Evolutionary conservation across 2,329 filamentous ascomycete genomes (phyloP).

Genomic region (Pseudogymnoascus verrucosus): DNA sequence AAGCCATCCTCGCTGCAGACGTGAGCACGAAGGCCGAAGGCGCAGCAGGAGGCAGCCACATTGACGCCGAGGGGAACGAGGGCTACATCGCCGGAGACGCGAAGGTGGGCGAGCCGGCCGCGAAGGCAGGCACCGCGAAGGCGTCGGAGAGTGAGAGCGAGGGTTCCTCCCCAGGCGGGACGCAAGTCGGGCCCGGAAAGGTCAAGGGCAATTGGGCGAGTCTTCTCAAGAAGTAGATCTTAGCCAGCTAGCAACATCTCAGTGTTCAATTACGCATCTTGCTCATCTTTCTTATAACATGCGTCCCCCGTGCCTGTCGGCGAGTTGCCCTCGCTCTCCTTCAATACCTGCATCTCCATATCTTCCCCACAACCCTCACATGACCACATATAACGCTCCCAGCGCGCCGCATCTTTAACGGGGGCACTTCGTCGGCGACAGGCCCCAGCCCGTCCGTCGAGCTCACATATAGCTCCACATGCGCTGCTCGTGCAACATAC

Average conservation of each 20-base stretch:
- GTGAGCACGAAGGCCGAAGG: constrained; percentile 7
- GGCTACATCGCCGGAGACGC: neutral
- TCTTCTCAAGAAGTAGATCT: constrained; percentile 4
- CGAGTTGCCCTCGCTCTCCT: neutral
- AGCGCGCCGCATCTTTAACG: neutral
- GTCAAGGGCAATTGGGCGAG: neutral
- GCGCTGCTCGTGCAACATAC: neutral
- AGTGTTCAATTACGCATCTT: neutral
- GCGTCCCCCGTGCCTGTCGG: neutral
- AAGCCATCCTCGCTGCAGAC: constrained; percentile 24
- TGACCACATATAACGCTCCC: neutral
- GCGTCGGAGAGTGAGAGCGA: neutral
- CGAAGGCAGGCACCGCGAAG: neutral
- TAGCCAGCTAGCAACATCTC: neutral
- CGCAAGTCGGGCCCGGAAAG: constrained; percentile 6
- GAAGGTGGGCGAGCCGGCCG: neutral
- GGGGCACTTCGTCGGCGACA: neutral
- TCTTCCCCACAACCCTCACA: neutral
- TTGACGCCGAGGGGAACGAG: constrained; percentile 3
- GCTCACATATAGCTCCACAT: neutral
- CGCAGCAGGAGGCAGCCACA: neutral
- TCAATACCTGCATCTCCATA: neutral
- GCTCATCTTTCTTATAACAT: neutral
- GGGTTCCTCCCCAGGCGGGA: neutral
- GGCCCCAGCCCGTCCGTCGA: neutral